Evolutionary conservation across 139 green algal species (phyloP).

Genomic region (Chlamydomonas sphaeroides): DNA sequence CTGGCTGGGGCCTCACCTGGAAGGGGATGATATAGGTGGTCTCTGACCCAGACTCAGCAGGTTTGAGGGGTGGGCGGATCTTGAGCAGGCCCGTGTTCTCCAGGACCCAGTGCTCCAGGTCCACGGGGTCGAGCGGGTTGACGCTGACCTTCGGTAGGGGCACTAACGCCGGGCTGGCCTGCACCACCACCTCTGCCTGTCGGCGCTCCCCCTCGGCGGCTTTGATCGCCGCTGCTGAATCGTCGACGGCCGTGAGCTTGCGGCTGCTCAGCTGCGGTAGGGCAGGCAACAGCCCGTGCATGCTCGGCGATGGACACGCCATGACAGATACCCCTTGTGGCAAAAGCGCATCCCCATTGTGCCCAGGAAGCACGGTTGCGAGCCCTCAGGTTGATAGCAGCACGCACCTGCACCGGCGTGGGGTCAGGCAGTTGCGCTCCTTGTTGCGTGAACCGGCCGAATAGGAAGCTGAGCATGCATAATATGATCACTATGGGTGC

Average conservation of each 20-base stretch:
- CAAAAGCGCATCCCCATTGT: too few relatives aligned
- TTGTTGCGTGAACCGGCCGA: constrained; percentile 28
- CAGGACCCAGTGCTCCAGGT: constrained; percentile 44
- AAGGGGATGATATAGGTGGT: constrained; percentile 47
- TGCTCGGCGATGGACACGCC: too few relatives aligned
- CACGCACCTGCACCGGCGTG: constrained; percentile 4
- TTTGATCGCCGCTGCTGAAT: neutral
- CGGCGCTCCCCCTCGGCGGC: too few relatives aligned
- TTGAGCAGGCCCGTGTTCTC: constrained; percentile 42
- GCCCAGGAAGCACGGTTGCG: too few relatives aligned
- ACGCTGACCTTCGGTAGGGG: constrained; percentile 8
- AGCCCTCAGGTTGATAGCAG: too few relatives aligned
- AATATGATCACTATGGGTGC: constrained; percentile 6
- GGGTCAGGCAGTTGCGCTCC: constrained; percentile 26
- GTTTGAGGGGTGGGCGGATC: constrained; percentile 34
- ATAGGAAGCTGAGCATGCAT: constrained; percentile 13
- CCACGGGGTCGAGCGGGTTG: constrained; percentile 46
- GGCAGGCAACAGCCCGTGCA: too few relatives aligned
- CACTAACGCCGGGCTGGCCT: neutral
- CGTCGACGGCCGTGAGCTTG: neutral
- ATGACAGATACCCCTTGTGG: too few relatives aligned
- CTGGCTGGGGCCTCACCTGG: constrained; percentile 43
- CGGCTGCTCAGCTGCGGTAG: too few relatives aligned
- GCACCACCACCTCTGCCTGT: too few relatives aligned
- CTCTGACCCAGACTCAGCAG: constrained; percentile 25